phyloP scores from a whole-genome alignment of 2,329 filamentous ascomycete genomes.

The Calonectria honghensis region DNA sequence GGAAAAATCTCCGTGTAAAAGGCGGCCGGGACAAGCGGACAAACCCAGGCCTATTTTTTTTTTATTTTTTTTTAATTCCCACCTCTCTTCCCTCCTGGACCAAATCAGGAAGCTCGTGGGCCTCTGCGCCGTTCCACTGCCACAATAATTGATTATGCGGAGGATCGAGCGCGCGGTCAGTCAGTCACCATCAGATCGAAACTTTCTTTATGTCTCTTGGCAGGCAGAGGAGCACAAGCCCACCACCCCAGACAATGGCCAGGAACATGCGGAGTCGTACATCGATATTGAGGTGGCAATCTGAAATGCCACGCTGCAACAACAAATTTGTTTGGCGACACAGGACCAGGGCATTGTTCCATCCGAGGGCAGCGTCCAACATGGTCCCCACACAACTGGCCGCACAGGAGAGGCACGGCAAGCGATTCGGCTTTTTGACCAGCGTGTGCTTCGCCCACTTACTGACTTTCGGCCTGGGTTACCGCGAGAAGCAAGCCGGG shows the following conservation, averaged over 20 bases:
- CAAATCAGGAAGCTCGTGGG: constrained; percentile 11
- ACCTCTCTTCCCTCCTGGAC: not conserved
- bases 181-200: constrained; percentile 35
- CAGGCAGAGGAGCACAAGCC: constrained; percentile 14
- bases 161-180: constrained; percentile 29
- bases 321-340: constrained; percentile 12
- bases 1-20: constrained; percentile 18
- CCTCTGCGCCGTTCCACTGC: constrained; percentile 4
- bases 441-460: constrained; percentile 20
- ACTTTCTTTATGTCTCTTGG: constrained; percentile 28
- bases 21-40: not conserved
- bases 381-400: constrained; percentile 30
- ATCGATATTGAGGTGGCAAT: constrained; percentile 32
- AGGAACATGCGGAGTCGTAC: constrained; percentile 42
- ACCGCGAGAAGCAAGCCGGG: constrained; percentile 34
- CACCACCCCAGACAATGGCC: constrained; percentile 8
- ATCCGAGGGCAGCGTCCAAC: constrained; percentile 23
- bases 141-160: constrained; percentile 25
- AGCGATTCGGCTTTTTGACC: constrained; percentile 38
- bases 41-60: not conserved
- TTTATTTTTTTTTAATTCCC: not conserved
- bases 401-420: constrained; percentile 41
- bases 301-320: constrained; percentile 33
- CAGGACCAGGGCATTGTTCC: constrained; percentile 34
- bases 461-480: constrained; percentile 18